phyloP scores from a whole-genome alignment of 495 filamentous ascomycete genomes.

The Bacidia gigantensis region DNA sequence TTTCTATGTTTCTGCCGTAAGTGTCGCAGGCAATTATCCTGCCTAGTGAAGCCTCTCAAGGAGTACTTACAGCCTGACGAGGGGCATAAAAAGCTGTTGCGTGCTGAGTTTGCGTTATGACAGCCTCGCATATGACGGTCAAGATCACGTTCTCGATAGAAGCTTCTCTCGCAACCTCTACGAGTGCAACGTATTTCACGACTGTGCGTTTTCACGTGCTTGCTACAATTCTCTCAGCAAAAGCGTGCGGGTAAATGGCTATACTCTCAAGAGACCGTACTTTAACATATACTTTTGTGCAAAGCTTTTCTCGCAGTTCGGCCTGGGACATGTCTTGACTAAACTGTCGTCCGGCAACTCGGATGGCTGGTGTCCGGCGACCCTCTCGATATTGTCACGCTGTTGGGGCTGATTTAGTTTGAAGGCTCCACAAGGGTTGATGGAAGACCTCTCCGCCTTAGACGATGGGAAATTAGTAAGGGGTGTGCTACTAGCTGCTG shows the following conservation, averaged over 20 bases:
- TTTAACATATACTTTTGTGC: neutral
- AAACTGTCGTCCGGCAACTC: too few relatives aligned
- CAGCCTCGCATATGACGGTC: neutral
- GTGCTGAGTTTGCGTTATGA: neutral
- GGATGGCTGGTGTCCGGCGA: too few relatives aligned
- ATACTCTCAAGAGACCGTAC: neutral
- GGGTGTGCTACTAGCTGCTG: too few relatives aligned
- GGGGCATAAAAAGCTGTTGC: neutral
- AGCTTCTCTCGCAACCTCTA: neutral
- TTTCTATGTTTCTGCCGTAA: neutral
- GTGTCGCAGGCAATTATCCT: constrained; percentile 5
- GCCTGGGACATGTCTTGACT: too few relatives aligned
- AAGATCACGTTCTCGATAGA: constrained; percentile 1
- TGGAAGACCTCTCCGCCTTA: too few relatives aligned
- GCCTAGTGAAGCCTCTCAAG: neutral
- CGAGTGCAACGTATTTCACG: neutral
- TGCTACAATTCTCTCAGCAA: neutral
- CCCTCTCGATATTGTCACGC: too few relatives aligned
- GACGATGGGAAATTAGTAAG: too few relatives aligned
- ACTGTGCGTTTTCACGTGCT: neutral
- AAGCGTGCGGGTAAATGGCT: neutral
- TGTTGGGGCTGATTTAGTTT: too few relatives aligned
- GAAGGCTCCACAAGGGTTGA: too few relatives aligned
- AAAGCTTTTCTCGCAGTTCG: too few relatives aligned
- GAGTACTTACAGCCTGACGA: neutral